Base-by-base conservation (phyloP, 192 early-diverging fungal genomes). In the Radiomyces spectabilis region DNA sequence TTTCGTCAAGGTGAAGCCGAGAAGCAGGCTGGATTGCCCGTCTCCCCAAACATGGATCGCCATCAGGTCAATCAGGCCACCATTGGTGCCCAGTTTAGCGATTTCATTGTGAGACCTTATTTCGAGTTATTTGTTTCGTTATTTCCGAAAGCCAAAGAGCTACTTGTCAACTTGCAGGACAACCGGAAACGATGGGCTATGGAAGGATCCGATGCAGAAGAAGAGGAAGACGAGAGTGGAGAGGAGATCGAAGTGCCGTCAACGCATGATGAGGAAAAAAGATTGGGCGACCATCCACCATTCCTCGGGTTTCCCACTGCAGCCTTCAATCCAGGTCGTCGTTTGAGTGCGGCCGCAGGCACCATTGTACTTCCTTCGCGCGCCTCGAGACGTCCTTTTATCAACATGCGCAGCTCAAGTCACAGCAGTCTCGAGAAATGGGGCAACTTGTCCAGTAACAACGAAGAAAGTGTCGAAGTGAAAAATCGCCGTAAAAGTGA, bases 1-100 rank as follows among this genome's bases (percentile, higher is more conserved):
- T 90, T 90, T 56, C 49, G 74, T 34, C 94, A 97, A 47, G 92
- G 92, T n/a, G 92, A 97, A 29, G 51, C 82, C 32, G 94, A 97
- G 57, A 85, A 86, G 62, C 26, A 66, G 5, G 75, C 85, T 24
- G 65, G 71, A 44, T 59, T 97, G 25, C 90, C 88, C 0, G 70
- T 94, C 5, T 89, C 89, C 0, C 93, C 94, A 8, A 89, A 87
- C 59, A 95, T 94, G 92, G 92, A 94, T 69, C 79, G 88, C 19
- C 68, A 79, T 9, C 69, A 80, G 26, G 67, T 76, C 33, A 76
- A 82, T 25, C 91, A 92, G 54, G 73, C 75, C 32, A 77, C 87
- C 40, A 88, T 95, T 44, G 79, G 78, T 24, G 65, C 94, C 5
- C 81, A 87, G 27, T 95, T 95, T 69, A 81, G 84, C 46, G 85